phyloP scores from a whole-genome alignment of 2,329 filamentous ascomycete species.

The Colletotrichum sp. region DNA sequence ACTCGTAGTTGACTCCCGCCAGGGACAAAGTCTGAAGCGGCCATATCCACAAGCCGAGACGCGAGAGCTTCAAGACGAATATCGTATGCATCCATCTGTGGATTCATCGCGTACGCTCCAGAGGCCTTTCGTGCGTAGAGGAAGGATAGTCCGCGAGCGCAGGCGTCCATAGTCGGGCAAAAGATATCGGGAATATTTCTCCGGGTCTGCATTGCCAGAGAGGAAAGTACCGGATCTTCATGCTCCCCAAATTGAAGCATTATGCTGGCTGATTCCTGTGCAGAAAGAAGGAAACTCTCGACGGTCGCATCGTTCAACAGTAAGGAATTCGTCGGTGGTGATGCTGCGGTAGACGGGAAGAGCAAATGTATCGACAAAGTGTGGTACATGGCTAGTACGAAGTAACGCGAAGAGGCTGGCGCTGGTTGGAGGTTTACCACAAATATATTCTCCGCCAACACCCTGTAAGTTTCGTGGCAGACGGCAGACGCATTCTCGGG shows the following conservation, averaged over 20 bases:
- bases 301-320: neutral
- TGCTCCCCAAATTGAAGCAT: neutral
- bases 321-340: accelerated
- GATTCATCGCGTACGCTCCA: neutral
- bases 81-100: neutral
- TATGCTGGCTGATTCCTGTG: neutral
- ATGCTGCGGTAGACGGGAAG: neutral
- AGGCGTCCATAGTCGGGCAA: neutral
- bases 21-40: neutral
- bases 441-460: neutral
- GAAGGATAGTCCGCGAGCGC: neutral
- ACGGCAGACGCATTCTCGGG: neutral
- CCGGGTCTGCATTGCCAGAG: neutral
- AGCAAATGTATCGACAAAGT: neutral
- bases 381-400: neutral
- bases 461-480: neutral
- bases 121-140: neutral
- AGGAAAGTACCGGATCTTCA: neutral
- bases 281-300: neutral
- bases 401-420: neutral
- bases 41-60: neutral
- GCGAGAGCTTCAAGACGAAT: neutral
- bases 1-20: neutral
- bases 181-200: neutral
- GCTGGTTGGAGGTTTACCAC: neutral